phyloP scores from a whole-genome alignment of 2,329 filamentous ascomycete genomes.

The Fusarium compactum region DNA sequence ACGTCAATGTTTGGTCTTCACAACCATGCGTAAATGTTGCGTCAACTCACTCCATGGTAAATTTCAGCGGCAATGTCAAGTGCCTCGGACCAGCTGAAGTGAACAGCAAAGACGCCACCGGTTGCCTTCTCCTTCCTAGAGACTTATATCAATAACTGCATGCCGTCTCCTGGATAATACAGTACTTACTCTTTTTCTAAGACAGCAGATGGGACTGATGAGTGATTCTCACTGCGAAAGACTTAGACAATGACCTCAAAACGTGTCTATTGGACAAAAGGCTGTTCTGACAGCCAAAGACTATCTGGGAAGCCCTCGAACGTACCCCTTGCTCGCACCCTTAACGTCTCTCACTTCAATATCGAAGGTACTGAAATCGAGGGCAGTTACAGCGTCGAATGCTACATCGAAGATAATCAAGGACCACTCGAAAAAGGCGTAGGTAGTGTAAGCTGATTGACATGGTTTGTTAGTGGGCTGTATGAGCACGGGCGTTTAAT shows the following conservation, averaged over 20 bases:
- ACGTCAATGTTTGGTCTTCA: constrained; percentile 36
- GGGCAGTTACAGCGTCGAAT: constrained; percentile 93
- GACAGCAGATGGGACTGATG: constrained; percentile 61
- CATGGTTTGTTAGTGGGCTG: constrained; percentile 28
- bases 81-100: constrained; percentile 79
- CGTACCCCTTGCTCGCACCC: constrained; percentile 97
- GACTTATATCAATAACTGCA: constrained; percentile 38
- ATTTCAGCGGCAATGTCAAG: constrained; percentile 88
- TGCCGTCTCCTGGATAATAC: neutral
- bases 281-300: constrained; percentile 48
- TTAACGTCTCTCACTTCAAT: constrained; percentile 89
- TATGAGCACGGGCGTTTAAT: neutral
- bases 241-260: constrained; percentile 56
- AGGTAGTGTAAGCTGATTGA: constrained; percentile 87
- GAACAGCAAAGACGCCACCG: constrained; percentile 74
- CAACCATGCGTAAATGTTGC: neutral
- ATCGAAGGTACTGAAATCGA: constrained; percentile 92
- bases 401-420: constrained; percentile 94
- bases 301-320: constrained; percentile 94
- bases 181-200: constrained; percentile 80
- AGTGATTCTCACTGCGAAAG: constrained; percentile 60
- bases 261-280: constrained; percentile 49
- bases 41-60: constrained; percentile 82
- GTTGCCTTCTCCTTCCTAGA: constrained; percentile 80
- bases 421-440: constrained; percentile 98